These are phyloP conservation scores for Botrytis pseudocinerea DNA, from an alignment of 2,329 filamentous ascomycete genomes.

Conservation along the genomic window DNA sequence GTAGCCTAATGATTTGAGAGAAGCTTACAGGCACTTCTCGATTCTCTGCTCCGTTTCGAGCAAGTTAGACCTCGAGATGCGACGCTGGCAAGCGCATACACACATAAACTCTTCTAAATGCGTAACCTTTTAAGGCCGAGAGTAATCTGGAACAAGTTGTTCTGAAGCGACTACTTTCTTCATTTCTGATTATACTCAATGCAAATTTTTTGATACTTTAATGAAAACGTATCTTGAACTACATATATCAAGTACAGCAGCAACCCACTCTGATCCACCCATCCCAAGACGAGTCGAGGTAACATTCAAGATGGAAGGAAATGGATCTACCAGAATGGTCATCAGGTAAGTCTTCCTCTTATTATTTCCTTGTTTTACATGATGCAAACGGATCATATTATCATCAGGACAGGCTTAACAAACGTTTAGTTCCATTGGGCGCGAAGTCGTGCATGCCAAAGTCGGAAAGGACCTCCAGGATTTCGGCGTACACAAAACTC, in stretches of 20 bases:
- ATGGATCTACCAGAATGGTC: too few species aligned
- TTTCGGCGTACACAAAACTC: conserved; percentile 30
- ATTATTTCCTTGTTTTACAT: too few species aligned
- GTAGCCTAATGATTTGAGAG: accelerated
- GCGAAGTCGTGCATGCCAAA: conserved; percentile 26
- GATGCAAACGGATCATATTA: too few species aligned
- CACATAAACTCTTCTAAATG: too few species aligned
- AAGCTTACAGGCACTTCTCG: background rate
- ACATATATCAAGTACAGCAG: background rate
- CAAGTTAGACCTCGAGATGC: background rate
- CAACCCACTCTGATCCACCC: background rate
- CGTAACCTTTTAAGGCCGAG: background rate
- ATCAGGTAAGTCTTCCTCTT: background rate
- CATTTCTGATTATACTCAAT: background rate
- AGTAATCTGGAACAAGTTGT: too few species aligned
- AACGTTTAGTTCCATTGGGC: background rate
- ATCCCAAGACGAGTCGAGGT: too few species aligned
- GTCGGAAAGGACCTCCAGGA: conserved; percentile 23
- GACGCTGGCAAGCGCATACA: too few species aligned
- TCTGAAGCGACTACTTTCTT: background rate
- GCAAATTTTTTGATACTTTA: too few species aligned
- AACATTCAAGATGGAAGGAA: background rate
- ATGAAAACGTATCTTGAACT: background rate
- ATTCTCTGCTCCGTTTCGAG: background rate
- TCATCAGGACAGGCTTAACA: background rate